A percentile compares a stretch with the other conserved stretches of the same genome.
Conservation (phyloP, 2,329 filamentous ascomycete species). For the Cylindrodendrum hubeiense region DNA sequence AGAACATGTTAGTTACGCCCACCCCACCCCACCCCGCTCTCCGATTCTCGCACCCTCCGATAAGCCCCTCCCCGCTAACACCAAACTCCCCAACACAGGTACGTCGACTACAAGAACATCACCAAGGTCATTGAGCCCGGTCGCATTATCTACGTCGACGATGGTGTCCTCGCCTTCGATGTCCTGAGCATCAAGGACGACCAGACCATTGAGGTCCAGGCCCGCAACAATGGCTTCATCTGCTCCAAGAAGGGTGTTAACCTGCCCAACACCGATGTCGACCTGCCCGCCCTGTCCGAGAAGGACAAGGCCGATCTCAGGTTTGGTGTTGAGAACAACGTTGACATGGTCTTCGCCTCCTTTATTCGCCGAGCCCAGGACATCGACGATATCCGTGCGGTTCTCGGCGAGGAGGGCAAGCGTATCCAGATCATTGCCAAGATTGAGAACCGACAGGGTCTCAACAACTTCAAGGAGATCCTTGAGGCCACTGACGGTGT, state of each 20-base stretch:
- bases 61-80: constrained; percentile 18
- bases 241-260: constrained; percentile 99
- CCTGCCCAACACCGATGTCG: constrained; percentile 97
- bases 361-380: constrained; percentile 97
- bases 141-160: constrained; percentile 97
- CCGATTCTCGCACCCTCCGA: not conserved
- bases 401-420: constrained; percentile 91
- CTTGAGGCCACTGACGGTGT: constrained; percentile 96
- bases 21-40: not conserved
- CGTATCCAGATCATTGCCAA: constrained; percentile 99
- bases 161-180: constrained; percentile 96
- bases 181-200: constrained; percentile 90
- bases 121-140: constrained; percentile 95
- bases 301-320: constrained; percentile 95
- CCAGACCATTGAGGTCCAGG: constrained; percentile 86
- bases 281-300: constrained; percentile 95
- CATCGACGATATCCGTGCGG: constrained; percentile 90
- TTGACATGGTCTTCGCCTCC: constrained; percentile 99
- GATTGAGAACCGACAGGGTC: constrained; percentile 99
- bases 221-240: constrained; percentile 98
- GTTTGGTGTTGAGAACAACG: constrained; percentile 98
- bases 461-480: constrained; percentile 99
- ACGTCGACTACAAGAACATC: constrained; percentile 99
- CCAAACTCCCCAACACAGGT: constrained; percentile 67
- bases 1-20: constrained; percentile 83